A percentile compares a stretch with the other conserved stretches of the same genome.
These are phyloP conservation scores for Botryotinia calthae DNA, from an alignment of 2,329 filamentous ascomycete species.

Conservation along the genomic window DNA sequence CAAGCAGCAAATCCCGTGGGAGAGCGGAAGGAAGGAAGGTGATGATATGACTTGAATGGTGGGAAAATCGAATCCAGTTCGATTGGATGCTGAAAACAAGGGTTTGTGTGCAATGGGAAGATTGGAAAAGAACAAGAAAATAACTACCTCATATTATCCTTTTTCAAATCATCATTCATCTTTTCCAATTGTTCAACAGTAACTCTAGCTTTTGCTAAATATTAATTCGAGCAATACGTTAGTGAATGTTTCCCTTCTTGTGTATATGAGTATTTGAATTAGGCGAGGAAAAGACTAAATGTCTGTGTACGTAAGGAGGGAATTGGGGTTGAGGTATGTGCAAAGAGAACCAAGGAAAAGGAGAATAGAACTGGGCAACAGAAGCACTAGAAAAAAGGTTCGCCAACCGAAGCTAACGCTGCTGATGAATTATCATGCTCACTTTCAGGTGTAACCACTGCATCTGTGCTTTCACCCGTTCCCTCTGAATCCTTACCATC, in stretches of 20 bases:
- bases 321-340: background rate
- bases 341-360: background rate
- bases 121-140: background rate
- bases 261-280: background rate
- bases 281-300: background rate
- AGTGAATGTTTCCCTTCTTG: conserved; percentile 21
- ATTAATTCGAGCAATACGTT: conserved; percentile 25
- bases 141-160: conserved; percentile 48
- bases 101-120: background rate
- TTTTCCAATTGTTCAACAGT: conserved; percentile 43
- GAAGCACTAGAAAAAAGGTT: conserved; percentile 34
- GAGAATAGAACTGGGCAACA: conserved; percentile 22
- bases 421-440: conserved; percentile 61
- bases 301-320: background rate
- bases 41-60: background rate
- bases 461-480: conserved; percentile 25
- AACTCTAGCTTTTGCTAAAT: conserved; percentile 39
- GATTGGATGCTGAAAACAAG: background rate
- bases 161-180: conserved; percentile 56
- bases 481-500: conserved; percentile 37
- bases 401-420: conserved; percentile 65
- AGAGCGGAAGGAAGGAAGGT: background rate
- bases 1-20: conserved; percentile 18
- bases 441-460: conserved; percentile 52
- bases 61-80: background rate